A percentile compares a stretch with the other conserved stretches of the same genome.
Conservation (phyloP, 108 stramenopile genomes). For the Pseudonitzschia delicatissima region DNA sequence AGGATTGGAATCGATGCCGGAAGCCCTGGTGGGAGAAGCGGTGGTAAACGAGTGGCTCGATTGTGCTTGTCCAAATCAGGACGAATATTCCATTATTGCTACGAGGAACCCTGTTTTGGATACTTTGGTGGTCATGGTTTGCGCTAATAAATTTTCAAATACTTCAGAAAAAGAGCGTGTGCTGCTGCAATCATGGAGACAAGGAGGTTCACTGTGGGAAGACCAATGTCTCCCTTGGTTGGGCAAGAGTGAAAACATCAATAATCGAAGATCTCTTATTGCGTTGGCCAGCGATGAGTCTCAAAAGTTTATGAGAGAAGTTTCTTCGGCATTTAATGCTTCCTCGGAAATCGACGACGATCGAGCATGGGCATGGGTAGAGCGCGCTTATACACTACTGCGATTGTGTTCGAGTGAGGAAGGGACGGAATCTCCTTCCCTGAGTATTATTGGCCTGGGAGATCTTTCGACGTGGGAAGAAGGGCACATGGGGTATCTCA, state of each 20-base stretch:
- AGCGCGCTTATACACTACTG: conserved; percentile 44
- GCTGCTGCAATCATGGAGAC: conserved; percentile 46
- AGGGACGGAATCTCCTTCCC: conserved; percentile 6
- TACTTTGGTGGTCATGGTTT: conserved; percentile 36
- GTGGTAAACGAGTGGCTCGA: conserved; percentile 46
- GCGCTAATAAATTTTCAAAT: background rate
- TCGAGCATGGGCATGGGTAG: conserved; percentile 32
- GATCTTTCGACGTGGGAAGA: conserved; percentile 36
- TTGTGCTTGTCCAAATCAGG: conserved; percentile 32
- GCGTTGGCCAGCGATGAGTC: background rate
- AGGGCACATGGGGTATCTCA: conserved; percentile 20
- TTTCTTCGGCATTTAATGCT: background rate
- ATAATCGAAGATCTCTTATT: background rate
- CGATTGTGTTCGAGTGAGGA: conserved; percentile 22
- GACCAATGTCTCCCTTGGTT: conserved; percentile 25
- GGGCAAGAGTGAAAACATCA: conserved; percentile 6
- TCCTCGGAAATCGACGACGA: background rate
- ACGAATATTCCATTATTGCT: background rate
- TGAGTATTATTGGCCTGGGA: conserved; percentile 38
- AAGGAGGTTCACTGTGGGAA: conserved; percentile 53
- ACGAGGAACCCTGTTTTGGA: conserved; percentile 39
- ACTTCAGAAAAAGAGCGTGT: conserved; percentile 15
- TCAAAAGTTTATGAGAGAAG: background rate
- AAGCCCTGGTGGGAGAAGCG: conserved; percentile 26
- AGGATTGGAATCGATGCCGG: conserved; percentile 32